Base-by-base conservation (phyloP, 768 basidiomycete species). In the Amanita exitialis region DNA sequence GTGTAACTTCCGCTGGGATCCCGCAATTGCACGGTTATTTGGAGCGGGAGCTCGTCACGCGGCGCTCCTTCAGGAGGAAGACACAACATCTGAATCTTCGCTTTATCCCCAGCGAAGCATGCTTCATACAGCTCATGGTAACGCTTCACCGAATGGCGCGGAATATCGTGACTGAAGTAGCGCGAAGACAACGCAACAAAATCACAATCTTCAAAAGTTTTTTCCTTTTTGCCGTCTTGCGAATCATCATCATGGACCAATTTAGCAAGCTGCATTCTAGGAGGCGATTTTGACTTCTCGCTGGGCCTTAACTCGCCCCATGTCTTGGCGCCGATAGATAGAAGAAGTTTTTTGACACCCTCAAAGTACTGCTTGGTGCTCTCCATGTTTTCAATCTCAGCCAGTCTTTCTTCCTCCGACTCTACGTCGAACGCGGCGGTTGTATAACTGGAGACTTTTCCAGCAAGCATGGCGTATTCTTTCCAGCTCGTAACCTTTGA, bases 71-170 rank as follows among this genome's bases (percentile, higher is more conserved):
- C 61, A 3, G 67, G 58, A 1, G 79, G 79, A 15, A 81, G 62
- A 59, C 82, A 84, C 5, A 83, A 62, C 20, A 69, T 61, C 56
- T 76, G 66, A 21, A 84, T 67, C 51, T 66, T 72, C 18, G 64
- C 72, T 47, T 76, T 41, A n/a, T 52, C 51, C 12, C 44, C 51
- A n/a, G 28, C 25, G 35, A 45, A 32, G 23, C 51, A 52, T 2
- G 36, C 51, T 47, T 47, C 32, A 36, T 37, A 47, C 5, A 52
- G 34, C 21, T 45, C 50, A 44, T 52, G 35, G 25, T 38, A 46
- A 21, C 23, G 32, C 21, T 44, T 16, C 9, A 43, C 44, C 5
- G 25, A 10, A 35, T 45, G 30, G 12, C 23, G 32, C 8, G 44
- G 44, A 18, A 52, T 20, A 4, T 12, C 13, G 38, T n/a, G 30